phyloP scores from a whole-genome alignment of 2,329 filamentous ascomycete genomes.

The Aureobasidium zeae region DNA sequence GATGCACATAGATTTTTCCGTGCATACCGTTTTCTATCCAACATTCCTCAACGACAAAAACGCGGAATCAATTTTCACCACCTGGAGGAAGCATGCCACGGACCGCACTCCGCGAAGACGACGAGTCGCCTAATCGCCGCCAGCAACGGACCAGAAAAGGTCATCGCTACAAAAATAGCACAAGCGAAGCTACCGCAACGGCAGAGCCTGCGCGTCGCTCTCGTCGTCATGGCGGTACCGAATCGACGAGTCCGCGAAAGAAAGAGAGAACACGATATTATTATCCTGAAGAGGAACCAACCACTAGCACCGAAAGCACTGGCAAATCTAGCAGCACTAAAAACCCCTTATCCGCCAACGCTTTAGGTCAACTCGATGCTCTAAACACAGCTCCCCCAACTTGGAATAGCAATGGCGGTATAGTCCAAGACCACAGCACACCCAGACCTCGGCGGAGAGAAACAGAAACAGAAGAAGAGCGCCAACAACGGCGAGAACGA shows the following conservation, averaged over 20 bases:
- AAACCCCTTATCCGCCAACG: slow-evolving; percentile 44
- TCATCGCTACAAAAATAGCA: slow-evolving; percentile 29
- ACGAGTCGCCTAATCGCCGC: slow-evolving; percentile 23
- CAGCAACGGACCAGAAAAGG: slow-evolving; percentile 25
- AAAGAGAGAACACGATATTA: background rate
- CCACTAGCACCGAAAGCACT: background rate
- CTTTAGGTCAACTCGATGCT: slow-evolving; percentile 57
- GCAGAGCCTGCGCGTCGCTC: background rate
- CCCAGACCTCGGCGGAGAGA: background rate
- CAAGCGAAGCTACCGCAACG: slow-evolving; percentile 20
- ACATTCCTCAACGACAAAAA: background rate
- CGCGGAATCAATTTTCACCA: background rate
- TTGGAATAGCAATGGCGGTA: slow-evolving; percentile 14
- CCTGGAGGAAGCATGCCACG: background rate
- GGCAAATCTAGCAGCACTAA: slow-evolving; percentile 22
- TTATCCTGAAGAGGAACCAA: background rate
- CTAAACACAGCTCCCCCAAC: slow-evolving; percentile 14
- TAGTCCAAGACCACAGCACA: too few relatives aligned
- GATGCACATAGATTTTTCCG: background rate
- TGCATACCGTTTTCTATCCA: background rate
- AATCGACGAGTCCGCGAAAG: background rate
- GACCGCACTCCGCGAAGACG: background rate
- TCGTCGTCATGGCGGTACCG: background rate
- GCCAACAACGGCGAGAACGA: slow-evolving; percentile 13
- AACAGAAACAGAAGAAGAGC: slow-evolving; percentile 11